Base-by-base conservation (phyloP, 1,284 basidiomycete species). In the Marasmius oreades region DNA sequence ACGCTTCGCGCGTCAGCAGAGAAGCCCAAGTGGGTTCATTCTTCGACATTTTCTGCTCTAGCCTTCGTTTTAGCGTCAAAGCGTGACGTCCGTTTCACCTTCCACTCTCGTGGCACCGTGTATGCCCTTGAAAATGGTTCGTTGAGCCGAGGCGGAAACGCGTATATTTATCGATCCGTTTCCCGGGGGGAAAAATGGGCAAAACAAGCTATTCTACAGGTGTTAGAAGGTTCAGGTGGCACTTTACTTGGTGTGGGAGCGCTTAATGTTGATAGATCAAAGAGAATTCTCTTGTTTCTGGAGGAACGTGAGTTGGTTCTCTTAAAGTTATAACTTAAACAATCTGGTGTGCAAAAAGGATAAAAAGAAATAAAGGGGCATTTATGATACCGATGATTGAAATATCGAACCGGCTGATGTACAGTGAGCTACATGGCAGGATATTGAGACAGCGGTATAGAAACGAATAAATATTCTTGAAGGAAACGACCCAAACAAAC, bases 1-100 rank as follows among this genome's bases (percentile, higher is more conserved):
- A 66, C 73, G 46, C 79, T 87, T 8, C 61, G 18, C 37, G 66
- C 22, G 6, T 55, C 63, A 22, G 42, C 42, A 14, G 39, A 62
- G 51, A 59, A 67, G 44, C 71, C 72, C 6, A 61, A 56, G 24
- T 98, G 95, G 95, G 73, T 63, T 42, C 95, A 98, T 69, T 70
- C 72, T 1, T 78, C 83, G 10, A 97, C 94, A 0, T 93, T 87
- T 68, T 88, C 92, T 4, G 96, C 95, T 0, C 80, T 99, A 3
- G 82, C 92, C 1, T 99, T 98, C 67, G 96, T 98, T 18, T 79
- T 99, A 28, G 93, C 94, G 1, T 95, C 93, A 3, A 99, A 99
- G 70, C 85, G 85, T 24, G 93, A 96, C 69, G 85, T 89, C 0
- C 82, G 91, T 12, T 93, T 95, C 71, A 88, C 88, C 1, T 80